Percentiles rank a stretch among this genome's conserved stretches.
Conservation (phyloP, 169 alveolate species). For the Eimeria necatrix region DNA sequence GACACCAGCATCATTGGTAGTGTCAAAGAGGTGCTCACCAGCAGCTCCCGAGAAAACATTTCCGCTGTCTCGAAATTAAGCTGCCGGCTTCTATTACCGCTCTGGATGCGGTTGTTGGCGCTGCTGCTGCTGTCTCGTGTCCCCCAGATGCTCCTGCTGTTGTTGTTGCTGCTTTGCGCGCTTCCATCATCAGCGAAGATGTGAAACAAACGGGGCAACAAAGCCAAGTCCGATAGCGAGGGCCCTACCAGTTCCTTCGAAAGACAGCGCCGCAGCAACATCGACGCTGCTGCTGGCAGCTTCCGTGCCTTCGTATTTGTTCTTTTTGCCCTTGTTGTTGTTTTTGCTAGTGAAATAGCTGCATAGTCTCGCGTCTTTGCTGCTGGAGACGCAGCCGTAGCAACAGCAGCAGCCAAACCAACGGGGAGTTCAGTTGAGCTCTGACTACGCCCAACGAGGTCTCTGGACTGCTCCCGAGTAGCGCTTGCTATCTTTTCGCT, state of each 20-base stretch:
- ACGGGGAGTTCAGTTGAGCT: constrained; percentile 30
- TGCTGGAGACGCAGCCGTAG: neutral
- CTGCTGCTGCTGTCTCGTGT: constrained; percentile 14
- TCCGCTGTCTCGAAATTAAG: constrained; percentile 33
- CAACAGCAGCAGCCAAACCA: neutral
- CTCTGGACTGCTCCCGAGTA: neutral
- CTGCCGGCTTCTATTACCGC: constrained; percentile 18
- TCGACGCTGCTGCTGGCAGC: constrained; percentile 29
- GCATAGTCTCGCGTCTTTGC: neutral
- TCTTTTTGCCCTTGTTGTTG: neutral
- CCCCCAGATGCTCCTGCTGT: neutral
- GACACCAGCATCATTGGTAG: neutral
- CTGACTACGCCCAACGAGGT: constrained; percentile 2
- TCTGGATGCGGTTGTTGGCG: neutral
- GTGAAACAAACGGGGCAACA: constrained; percentile 44
- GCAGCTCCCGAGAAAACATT: constrained; percentile 19
- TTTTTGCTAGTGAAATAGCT: neutral
- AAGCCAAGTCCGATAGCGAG: constrained; percentile 10
- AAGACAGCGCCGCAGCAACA: constrained; percentile 39
- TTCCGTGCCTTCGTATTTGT: neutral
- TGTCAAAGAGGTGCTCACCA: neutral
- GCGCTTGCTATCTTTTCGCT: neutral
- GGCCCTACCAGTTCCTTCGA: constrained; percentile 39
- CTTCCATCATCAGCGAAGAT: neutral
- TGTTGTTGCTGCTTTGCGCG: constrained; percentile 33